Conservation (phyloP, 352 stramenopile species). For the Pythium apleroticum region DNA sequence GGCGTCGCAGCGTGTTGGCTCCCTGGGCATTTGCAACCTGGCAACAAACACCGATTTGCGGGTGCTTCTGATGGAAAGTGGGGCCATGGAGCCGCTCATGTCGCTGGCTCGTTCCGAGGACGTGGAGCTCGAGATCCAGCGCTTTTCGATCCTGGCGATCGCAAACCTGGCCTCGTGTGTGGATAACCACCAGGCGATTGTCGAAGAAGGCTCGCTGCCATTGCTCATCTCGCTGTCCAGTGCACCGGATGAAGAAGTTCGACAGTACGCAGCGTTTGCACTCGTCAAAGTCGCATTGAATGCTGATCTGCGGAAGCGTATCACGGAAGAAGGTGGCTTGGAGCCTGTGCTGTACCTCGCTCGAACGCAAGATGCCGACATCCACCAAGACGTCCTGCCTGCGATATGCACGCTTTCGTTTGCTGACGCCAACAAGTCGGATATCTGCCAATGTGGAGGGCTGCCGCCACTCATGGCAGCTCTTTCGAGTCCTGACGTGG, state of each 20-base stretch:
- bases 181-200: conserved; percentile 92
- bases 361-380: conserved; percentile 89
- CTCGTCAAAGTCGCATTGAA: conserved; percentile 96
- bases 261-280: conserved; percentile 95
- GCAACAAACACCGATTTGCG: conserved; percentile 90
- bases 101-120: conserved; percentile 93
- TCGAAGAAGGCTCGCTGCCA: conserved; percentile 92
- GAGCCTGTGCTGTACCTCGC: conserved; percentile 96
- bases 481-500: conserved; percentile 62
- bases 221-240: conserved; percentile 95
- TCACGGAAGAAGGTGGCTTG: conserved; percentile 95
- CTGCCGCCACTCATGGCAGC: conserved; percentile 87
- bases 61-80: conserved; percentile 91
- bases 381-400: conserved; percentile 91
- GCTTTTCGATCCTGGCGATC: conserved; percentile 92
- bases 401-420: conserved; percentile 93
- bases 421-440: conserved; percentile 91
- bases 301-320: conserved; percentile 90
- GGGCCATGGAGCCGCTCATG: conserved; percentile 94
- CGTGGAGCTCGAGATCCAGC: conserved; percentile 95
- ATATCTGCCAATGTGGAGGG: conserved; percentile 94
- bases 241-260: conserved; percentile 92
- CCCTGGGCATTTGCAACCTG: conserved; percentile 95
- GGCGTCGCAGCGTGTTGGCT: conserved; percentile 90
- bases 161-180: conserved; percentile 94